Conservation (phyloP, 1,284 basidiomycete genomes). For the Athelia psychrophila region DNA sequence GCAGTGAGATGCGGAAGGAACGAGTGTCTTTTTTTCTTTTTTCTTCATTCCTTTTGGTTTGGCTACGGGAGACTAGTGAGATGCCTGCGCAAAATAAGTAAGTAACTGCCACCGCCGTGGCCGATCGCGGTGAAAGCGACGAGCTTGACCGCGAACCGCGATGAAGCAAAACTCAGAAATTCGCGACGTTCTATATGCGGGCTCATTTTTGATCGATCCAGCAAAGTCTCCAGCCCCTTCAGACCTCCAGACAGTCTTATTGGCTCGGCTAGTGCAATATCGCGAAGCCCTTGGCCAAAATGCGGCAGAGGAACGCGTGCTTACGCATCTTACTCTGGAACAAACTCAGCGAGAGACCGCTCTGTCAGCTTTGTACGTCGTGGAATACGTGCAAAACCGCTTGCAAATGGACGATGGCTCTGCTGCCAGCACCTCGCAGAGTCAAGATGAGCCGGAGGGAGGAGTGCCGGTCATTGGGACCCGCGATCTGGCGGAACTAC, state of each 20-base stretch:
- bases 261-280: slow-evolving; percentile 38
- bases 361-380: slow-evolving; percentile 47
- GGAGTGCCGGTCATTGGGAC: slow-evolving; percentile 50
- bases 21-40: too few species aligned
- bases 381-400: slow-evolving; percentile 50
- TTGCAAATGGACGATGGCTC: slow-evolving; percentile 28
- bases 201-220: slow-evolving; percentile 16
- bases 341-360: slow-evolving; percentile 54
- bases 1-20: too few species aligned
- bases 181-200: slow-evolving; percentile 11
- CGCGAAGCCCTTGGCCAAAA: slow-evolving; percentile 27
- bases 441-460: slow-evolving; percentile 1
- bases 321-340: slow-evolving; percentile 29
- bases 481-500: slow-evolving; percentile 59
- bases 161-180: slow-evolving; percentile 8
- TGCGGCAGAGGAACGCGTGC: slow-evolving; percentile 9
- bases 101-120: too few species aligned
- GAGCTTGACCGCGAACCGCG: not conserved
- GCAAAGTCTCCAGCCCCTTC: slow-evolving; percentile 5
- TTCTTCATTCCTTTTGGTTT: too few species aligned
- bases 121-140: too few species aligned
- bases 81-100: too few species aligned
- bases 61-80: too few species aligned
- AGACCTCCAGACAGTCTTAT: slow-evolving; percentile 37
- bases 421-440: slow-evolving; percentile 1